A percentile compares a stretch with the other conserved stretches of the same genome.
phyloP scores from a whole-genome alignment of 2,329 filamentous ascomycete species.

The Rhexocercosporidium sp. region DNA sequence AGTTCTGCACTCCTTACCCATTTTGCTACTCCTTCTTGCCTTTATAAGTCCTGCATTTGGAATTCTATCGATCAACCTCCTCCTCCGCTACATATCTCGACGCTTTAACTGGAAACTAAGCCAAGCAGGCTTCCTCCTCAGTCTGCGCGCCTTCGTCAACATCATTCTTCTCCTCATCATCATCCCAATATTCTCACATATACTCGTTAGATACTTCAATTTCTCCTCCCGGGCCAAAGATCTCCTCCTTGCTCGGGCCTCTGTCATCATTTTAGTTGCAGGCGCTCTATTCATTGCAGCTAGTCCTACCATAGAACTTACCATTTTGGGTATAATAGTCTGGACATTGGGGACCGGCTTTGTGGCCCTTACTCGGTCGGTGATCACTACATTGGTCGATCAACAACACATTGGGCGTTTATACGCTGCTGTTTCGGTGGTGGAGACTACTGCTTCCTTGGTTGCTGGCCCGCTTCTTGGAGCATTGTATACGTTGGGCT shows the following conservation, averaged over 20 bases:
- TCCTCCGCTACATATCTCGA: constrained; percentile 38
- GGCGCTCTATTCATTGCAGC: constrained; percentile 33
- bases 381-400: constrained; percentile 38
- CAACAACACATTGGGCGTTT: constrained; percentile 36
- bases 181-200: constrained; percentile 33
- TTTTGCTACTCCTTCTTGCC: constrained; percentile 40
- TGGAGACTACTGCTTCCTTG: constrained; percentile 36
- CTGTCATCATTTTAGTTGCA: constrained; percentile 28
- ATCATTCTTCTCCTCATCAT: constrained; percentile 35
- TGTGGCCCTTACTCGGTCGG: constrained; percentile 25
- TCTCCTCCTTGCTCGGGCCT: constrained; percentile 34
- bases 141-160: constrained; percentile 36
- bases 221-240: constrained; percentile 35
- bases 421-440: constrained; percentile 36
- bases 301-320: constrained; percentile 31
- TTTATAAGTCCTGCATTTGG: constrained; percentile 32
- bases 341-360: constrained; percentile 38
- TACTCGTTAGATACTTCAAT: constrained; percentile 26
- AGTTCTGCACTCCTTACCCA: constrained; percentile 36
- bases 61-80: constrained; percentile 28
- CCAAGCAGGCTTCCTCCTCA: constrained; percentile 35
- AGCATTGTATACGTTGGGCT: constrained; percentile 33
- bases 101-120: constrained; percentile 36
- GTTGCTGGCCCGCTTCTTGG: constrained; percentile 34
- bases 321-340: constrained; percentile 33